Base-by-base conservation (phyloP, 345 rosid genomes). In the Bretschneidera sinensis region DNA sequence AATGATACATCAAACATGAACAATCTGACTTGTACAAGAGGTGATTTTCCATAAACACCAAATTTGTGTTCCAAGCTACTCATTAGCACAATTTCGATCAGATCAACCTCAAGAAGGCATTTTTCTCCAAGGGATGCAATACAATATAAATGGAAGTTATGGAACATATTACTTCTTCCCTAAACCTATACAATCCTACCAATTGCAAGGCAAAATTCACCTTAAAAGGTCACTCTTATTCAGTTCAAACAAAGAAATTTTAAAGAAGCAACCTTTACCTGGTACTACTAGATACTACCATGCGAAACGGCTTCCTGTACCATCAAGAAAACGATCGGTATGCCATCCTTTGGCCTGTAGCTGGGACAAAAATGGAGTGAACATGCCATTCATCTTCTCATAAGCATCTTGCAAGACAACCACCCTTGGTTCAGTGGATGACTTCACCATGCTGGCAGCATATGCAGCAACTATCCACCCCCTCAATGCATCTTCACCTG, bases 391-490 rank as follows among this genome's bases (percentile, higher is more conserved):
- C 96, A 88, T 83, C 77, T 77, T 86, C 48, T 71, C 74, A 33
- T 88, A 85, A 0, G 96, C 95, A 2, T 79, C 88, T 72, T 61
- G 80, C 75, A 88, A 48, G 31, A 78, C 67, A 1, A 60, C 25
- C 14, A 48, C 62, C 54, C 66, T 82, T 10, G 61, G 61, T 65
- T 72, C 72, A 13, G 58, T 52, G 22, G 69, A 69, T 11, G 71
- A 77, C 23, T 75, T 73, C 67, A 31, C 63, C 83, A 68, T 80
- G 54, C 67, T 71, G 17, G 78, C 65, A 22, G 83, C 82, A 68
- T 78, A 85, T 9, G 89, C 97, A 55, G 99, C 95, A 50, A 94
- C 89, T 55, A 91, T 64, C 99, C 99, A 94, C 45, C 97, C 99
- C 81, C 90, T 85, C 72, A 88, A 61, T 48, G 92, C 99, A 60